These are phyloP conservation scores for Pythium folliculosum DNA, from an alignment of 352 stramenopile genomes.

Conservation along the genomic window DNA sequence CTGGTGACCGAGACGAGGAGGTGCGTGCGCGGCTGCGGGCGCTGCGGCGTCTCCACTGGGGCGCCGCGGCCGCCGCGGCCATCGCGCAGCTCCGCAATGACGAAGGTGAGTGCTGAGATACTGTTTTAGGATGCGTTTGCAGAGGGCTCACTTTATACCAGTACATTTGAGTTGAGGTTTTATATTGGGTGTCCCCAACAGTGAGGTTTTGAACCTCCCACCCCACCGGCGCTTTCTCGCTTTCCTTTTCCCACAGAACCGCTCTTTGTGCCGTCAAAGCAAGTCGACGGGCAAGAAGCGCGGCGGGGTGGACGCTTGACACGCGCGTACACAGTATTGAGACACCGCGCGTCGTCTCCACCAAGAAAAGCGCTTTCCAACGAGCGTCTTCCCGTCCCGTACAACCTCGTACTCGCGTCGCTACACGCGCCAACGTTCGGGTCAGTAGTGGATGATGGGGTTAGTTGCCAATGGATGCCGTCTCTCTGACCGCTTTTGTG, in stretches of 20 bases:
- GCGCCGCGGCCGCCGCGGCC: slow-evolving; percentile 10
- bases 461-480: too few relatives aligned
- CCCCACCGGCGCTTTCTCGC: background rate
- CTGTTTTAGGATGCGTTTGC: background rate
- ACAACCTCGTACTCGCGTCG: background rate
- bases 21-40: slow-evolving; percentile 4
- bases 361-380: background rate
- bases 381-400: background rate
- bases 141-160: too few relatives aligned
- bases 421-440: too few relatives aligned
- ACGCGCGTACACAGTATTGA: background rate
- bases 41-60: slow-evolving; percentile 23
- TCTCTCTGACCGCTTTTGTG: background rate
- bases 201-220: slow-evolving; percentile 7
- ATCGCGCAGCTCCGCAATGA: slow-evolving; percentile 12
- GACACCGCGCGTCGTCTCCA: background rate
- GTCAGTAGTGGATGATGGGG: too few relatives aligned
- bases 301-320: background rate
- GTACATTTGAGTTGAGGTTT: slow-evolving; percentile 5
- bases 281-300: background rate
- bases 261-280: too few relatives aligned
- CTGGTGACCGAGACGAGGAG: background rate
- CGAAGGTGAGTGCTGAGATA: slow-evolving; percentile 1
- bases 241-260: background rate
- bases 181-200: too few relatives aligned